These are phyloP conservation scores for Hydnomerulius pinastri DNA, from an alignment of 768 basidiomycete species.

Conservation along the genomic window DNA sequence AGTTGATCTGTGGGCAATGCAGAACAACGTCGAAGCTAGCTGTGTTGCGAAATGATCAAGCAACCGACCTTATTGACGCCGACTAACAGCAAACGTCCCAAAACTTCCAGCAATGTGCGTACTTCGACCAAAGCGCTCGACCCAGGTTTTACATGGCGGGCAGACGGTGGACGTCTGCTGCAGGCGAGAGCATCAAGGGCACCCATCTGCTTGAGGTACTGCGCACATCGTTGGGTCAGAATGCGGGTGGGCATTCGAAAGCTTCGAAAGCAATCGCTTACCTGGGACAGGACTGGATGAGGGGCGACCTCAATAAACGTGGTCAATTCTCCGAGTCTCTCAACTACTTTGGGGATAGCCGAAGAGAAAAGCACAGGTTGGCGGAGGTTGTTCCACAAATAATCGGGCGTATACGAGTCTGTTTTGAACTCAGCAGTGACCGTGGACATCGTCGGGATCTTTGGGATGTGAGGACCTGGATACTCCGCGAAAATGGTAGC, in stretches of 20 bases:
- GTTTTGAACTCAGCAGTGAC: conserved; percentile 26
- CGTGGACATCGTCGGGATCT: conserved; percentile 39
- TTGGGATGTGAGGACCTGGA: conserved; percentile 26
- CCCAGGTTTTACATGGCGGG: not conserved
- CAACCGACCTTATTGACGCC: not conserved
- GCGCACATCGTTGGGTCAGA: conserved; percentile 6
- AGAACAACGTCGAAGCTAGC: no score
- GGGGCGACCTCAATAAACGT: conserved; percentile 40
- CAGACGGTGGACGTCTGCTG: conserved; percentile 16
- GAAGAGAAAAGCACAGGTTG: conserved; percentile 39
- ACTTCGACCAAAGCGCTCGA: not conserved
- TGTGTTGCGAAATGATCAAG: conserved; percentile 29
- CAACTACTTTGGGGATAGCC: conserved; percentile 28
- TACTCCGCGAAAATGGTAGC: conserved; percentile 33
- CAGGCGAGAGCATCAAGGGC: conserved; percentile 16
- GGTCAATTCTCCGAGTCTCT: conserved; percentile 2
- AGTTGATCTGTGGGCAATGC: conserved; percentile 36
- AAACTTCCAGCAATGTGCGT: conserved; percentile 27
- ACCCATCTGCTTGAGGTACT: conserved; percentile 31
- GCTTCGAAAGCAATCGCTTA: not conserved
- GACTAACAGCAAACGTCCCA: not conserved
- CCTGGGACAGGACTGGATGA: conserved; percentile 37
- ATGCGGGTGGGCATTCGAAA: not conserved
- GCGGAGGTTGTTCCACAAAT: conserved; percentile 43
- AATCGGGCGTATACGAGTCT: conserved; percentile 33